phyloP scores from a whole-genome alignment of 768 basidiomycete genomes.

The Rickenella mellea region DNA sequence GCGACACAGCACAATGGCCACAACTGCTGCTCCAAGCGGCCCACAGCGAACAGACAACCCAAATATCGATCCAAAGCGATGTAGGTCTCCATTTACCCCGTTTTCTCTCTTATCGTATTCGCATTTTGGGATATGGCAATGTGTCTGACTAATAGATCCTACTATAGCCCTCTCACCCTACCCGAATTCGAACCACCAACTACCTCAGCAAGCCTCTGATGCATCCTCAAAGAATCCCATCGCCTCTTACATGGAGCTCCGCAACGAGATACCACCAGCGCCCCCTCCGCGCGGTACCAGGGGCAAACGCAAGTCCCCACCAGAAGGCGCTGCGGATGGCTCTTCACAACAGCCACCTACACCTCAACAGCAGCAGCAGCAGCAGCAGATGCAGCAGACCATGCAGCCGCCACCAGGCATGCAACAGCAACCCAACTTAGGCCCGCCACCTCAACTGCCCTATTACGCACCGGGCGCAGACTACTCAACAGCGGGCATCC shows the following conservation, averaged over 20 bases:
- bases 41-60: too few relatives aligned
- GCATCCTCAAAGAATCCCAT: too few relatives aligned
- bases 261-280: neutral
- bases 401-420: neutral
- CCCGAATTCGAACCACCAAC: too few relatives aligned
- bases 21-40: too few relatives aligned
- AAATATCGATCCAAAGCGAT: too few relatives aligned
- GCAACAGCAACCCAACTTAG: conserved; percentile 4
- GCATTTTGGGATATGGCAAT: too few relatives aligned
- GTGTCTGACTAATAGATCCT: too few relatives aligned
- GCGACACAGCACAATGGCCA: too few relatives aligned
- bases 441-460: conserved; percentile 7
- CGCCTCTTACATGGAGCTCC: neutral
- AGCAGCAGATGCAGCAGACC: conserved; percentile 13
- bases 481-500: conserved; percentile 8
- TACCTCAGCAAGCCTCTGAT: too few relatives aligned
- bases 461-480: conserved; percentile 6
- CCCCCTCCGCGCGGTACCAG: conserved; percentile 19
- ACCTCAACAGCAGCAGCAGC: conserved; percentile 14
- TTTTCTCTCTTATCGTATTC: too few relatives aligned
- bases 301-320: conserved; percentile 68
- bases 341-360: conserved; percentile 17
- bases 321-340: conserved; percentile 9
- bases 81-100: too few relatives aligned
- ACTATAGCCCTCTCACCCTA: too few relatives aligned